Base-by-base conservation (phyloP, 2,329 filamentous ascomycete genomes). In the Aspergillus alliaceus region DNA sequence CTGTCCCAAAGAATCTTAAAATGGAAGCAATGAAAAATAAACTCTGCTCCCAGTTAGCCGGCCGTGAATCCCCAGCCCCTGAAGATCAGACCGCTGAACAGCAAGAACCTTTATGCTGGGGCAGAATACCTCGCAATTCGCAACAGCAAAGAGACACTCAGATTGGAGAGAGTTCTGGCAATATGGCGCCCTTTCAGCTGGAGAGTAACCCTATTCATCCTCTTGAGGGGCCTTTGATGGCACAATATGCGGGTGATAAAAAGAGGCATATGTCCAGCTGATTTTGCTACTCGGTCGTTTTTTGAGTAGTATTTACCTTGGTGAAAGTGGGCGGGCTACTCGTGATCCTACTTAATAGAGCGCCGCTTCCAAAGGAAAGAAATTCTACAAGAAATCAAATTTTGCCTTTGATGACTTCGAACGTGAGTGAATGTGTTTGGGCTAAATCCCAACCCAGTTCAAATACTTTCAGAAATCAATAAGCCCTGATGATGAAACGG, bases 171-270 rank as follows among this genome's bases (percentile, higher is more conserved):
- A n/a, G 12, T 27, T 24, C 22, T 2, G 39, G 11, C 20, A 37
- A 9, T 20, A 35, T 35, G 20, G 37, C 35, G 31, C 31, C 48
- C 4, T 51, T 35, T 37, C n/a, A 20, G 7, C 25, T 51, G 48
- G 48, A 51, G 24, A 51, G 48, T 37, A 51, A 51, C 20, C 48
- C 48, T 27, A 14, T 51, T 25, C 48, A 51, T 35, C 48, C 48
- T 14, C 48, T 51, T 2, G 48, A 51, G 48, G 48, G 31, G 3
- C 48, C 31, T 27, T 9, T 35, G 6, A 27, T 51, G 48, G 20
- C 18, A 20, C 18, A 51, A 18, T 51, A 51, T 18, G 48, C 48
- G n/a, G 31, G 48, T 18, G 48, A 51, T 37, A 51, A 51, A 37
- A 12, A 15, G 40, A 44, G 40, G 40, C 40, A 15, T 44, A 44